Conservation (phyloP, 805 yeast species). For the Candida tammaniensis region DNA sequence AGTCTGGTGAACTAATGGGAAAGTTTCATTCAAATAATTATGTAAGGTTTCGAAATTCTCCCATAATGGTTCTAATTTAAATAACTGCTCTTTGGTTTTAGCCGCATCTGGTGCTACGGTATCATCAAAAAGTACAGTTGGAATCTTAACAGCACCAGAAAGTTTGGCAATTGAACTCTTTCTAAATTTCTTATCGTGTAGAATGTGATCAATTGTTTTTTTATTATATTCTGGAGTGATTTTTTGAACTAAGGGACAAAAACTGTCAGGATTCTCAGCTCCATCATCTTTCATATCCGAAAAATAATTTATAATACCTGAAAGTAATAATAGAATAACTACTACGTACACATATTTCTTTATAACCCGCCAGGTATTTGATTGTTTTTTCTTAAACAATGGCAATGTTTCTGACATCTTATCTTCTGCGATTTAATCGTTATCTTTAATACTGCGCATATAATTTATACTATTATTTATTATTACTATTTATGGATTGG, state of each 20-base stretch:
- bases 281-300: too few relatives aligned
- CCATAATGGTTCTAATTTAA: slow-evolving; percentile 25
- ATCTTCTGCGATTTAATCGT: neutral
- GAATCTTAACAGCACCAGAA: slow-evolving; percentile 26
- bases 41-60: slow-evolving; percentile 25
- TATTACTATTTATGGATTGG: neutral
- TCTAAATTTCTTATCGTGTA: slow-evolving; percentile 24
- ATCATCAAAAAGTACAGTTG: slow-evolving; percentile 32
- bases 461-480: too few relatives aligned
- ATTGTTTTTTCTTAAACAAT: slow-evolving; percentile 1
- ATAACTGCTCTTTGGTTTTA: slow-evolving; percentile 23
- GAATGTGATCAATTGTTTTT: slow-evolving; percentile 21
- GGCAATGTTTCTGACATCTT: slow-evolving; percentile 9
- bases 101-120: slow-evolving; percentile 26
- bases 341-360: too few relatives aligned
- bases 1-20: slow-evolving; percentile 31
- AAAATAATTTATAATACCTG: too few relatives aligned
- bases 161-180: slow-evolving; percentile 21
- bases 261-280: slow-evolving; percentile 19
- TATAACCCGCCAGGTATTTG: too few relatives aligned
- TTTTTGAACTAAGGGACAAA: slow-evolving; percentile 35
- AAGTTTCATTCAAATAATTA: slow-evolving; percentile 27
- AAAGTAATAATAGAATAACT: too few relatives aligned
- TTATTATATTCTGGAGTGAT: slow-evolving; percentile 24
- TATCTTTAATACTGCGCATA: too few relatives aligned